Conservation (phyloP, 352 stramenopile genomes). For the Phytophthora sansomeana region DNA sequence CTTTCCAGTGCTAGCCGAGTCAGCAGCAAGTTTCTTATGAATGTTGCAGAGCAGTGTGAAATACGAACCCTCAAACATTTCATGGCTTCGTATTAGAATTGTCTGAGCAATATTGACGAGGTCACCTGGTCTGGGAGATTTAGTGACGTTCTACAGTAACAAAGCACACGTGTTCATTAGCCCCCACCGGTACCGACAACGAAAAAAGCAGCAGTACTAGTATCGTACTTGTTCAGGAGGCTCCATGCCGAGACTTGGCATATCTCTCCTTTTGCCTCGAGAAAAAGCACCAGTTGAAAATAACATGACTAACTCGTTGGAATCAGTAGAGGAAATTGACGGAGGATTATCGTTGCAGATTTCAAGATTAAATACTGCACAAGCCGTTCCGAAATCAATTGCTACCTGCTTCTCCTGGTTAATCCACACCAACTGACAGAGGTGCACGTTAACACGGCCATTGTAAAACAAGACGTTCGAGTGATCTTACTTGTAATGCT, state of each 20-base stretch:
- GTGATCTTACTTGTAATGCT: conserved; percentile 20
- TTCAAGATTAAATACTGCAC: conserved; percentile 21
- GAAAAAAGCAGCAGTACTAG: neutral
- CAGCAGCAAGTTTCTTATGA: conserved; percentile 36
- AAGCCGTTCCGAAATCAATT: conserved; percentile 23
- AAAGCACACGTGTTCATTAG: conserved; percentile 2
- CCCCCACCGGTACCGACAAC: neutral
- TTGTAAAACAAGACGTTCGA: neutral
- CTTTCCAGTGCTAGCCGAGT: neutral
- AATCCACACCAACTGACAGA: conserved; percentile 34
- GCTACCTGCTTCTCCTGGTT: conserved; percentile 18
- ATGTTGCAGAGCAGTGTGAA: conserved; percentile 49
- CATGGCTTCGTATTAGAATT: conserved; percentile 16
- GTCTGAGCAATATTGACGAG: conserved; percentile 16
- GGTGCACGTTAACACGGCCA: neutral
- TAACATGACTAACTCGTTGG: neutral
- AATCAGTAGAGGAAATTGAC: neutral
- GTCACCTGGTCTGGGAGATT: conserved; percentile 2
- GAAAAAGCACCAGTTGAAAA: conserved; percentile 1
- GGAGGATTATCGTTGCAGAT: conserved; percentile 8
- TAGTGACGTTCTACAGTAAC: conserved; percentile 11
- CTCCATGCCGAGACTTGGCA: neutral
- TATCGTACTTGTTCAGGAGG: conserved; percentile 19
- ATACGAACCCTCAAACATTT: conserved; percentile 25
- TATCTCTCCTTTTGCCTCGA: neutral